A percentile compares a stretch with the other conserved stretches of the same genome.
Conservation (phyloP, 208 protist species). For the Histomonas meleagridis region DNA sequence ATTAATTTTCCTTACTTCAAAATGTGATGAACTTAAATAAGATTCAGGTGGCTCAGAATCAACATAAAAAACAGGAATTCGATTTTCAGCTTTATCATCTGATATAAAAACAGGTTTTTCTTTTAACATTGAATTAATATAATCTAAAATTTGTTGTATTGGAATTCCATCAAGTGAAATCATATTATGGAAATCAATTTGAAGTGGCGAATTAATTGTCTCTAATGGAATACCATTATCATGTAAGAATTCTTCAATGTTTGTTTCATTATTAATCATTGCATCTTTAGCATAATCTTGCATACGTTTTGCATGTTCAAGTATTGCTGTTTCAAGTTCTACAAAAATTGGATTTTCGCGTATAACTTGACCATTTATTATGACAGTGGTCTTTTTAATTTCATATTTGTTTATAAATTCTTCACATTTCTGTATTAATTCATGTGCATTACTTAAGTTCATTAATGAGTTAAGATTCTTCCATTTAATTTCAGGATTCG, state of each 20-base stretch:
- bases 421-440: neutral
- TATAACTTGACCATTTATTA: neutral
- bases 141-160: neutral
- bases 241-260: neutral
- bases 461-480: neutral
- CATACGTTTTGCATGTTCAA: neutral
- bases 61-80: conserved; percentile 21
- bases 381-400: neutral
- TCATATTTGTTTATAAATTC: neutral
- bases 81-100: neutral
- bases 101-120: neutral
- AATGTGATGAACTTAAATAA: too few relatives aligned
- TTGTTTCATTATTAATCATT: neutral
- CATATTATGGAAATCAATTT: neutral
- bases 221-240: neutral
- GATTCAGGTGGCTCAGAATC: neutral
- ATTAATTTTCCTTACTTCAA: neutral
- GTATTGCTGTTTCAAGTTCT: neutral
- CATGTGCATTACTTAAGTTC: neutral
- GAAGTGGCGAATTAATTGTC: neutral
- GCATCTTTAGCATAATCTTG: neutral
- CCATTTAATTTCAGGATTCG: neutral
- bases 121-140: neutral
- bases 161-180: neutral
- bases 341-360: neutral